Base-by-base conservation (phyloP, 2,329 filamentous ascomycete species). In the Fusarium sp. region DNA sequence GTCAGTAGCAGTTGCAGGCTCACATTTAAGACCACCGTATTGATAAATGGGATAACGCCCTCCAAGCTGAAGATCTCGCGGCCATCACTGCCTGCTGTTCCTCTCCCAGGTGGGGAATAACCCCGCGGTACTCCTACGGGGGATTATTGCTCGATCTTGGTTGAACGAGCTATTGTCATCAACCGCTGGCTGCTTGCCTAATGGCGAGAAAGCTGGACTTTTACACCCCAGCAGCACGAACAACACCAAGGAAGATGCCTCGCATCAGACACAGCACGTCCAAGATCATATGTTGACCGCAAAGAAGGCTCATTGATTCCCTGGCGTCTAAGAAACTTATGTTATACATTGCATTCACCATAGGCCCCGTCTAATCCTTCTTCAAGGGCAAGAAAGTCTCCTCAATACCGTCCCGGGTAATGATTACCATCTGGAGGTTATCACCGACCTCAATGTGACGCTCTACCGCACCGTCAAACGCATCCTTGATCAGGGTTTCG, bases 401-500 rank as follows among this genome's bases (percentile, higher is more conserved):
- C 84, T 97, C 89, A 77, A 98, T 94, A 11, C 96, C 96, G 56
- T 94, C 86, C 81, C 88, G 90, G 51, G 94, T 97, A 77, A 98
- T 94, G 74, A 97, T 90, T 87, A 99, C 88, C 89, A 98, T 95
- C 87, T 99, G 96, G 80, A 99, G 84, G 53, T 92, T 92, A 84
- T 99, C 96, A 81, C 96, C 96, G 68, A 99, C 97, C 87, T 99
- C 96, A 75, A 99, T 99, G 85, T 99, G 96, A 83, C 96, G 92
- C 88, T 99, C 96, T 36, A 97, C 95, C 5, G 97, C 96, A 81
- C 95, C 97, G 68, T 97, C 97, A 82, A 99, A 99, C 3, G 96
- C 96, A 88, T 99, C 96, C 83, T 95, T 94, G 75, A 99, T 95
- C 76, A 99, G 80, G 70, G 92, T 89, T 84, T 97, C 92, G 30